phyloP scores from a whole-genome alignment of 2,329 filamentous ascomycete species.

The Aspergillus viridinutans region DNA sequence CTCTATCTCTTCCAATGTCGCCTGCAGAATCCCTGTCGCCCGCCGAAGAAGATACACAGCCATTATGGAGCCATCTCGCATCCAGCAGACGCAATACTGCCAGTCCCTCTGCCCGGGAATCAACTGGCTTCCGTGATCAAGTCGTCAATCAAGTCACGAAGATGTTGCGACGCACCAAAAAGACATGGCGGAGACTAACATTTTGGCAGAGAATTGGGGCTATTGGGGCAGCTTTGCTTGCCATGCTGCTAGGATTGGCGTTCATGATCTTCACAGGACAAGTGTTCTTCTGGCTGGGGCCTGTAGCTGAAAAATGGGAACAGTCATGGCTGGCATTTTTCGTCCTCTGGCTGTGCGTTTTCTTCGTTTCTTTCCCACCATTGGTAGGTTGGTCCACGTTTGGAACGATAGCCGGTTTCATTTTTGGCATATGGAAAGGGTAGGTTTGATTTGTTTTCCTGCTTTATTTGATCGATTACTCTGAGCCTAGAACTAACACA shows the following conservation, averaged over 20 bases:
- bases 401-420: constrained; percentile 64
- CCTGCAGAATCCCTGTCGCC: constrained; percentile 45
- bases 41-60: constrained; percentile 40
- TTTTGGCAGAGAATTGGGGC: constrained; percentile 60
- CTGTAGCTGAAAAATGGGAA: constrained; percentile 73
- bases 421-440: constrained; percentile 67
- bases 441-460: constrained; percentile 44
- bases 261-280: constrained; percentile 73
- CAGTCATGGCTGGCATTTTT: constrained; percentile 65
- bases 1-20: constrained; percentile 49
- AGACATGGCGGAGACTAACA: constrained; percentile 39
- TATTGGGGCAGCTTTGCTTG: constrained; percentile 46
- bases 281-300: constrained; percentile 72
- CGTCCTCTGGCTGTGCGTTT: constrained; percentile 71
- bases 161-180: constrained; percentile 28
- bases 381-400: constrained; percentile 82
- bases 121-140: constrained; percentile 34
- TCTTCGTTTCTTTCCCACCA: constrained; percentile 77
- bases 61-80: constrained; percentile 50
- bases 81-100: constrained; percentile 39
- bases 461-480: background rate
- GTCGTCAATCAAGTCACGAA: constrained; percentile 35
- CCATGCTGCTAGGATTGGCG: constrained; percentile 58
- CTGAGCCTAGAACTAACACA: constrained; percentile 8
- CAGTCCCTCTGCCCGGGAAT: constrained; percentile 29